Conservation (phyloP, 2,329 filamentous ascomycete species). For the Fusarium oxysporum region DNA sequence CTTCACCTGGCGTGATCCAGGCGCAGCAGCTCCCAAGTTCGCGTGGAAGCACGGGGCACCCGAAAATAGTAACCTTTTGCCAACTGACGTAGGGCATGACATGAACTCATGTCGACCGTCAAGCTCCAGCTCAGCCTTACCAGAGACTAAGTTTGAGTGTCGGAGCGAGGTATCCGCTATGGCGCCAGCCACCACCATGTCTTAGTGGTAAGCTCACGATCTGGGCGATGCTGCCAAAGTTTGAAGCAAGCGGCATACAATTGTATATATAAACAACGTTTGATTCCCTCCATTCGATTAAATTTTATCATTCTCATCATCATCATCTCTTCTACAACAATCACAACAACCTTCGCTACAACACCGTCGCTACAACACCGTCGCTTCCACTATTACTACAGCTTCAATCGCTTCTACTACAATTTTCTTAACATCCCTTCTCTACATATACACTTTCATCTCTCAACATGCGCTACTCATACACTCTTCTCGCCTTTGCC, state of each 20-base stretch:
- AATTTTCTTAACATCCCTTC: neutral
- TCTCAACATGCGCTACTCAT: conserved; percentile 37
- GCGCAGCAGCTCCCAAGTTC: conserved; percentile 18
- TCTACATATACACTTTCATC: neutral
- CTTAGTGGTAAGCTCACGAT: neutral
- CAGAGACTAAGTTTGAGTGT: neutral
- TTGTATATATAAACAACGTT: conserved; percentile 20
- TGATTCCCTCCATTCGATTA: neutral
- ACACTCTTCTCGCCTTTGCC: conserved; percentile 38
- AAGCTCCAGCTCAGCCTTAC: conserved; percentile 23
- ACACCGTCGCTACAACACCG: neutral
- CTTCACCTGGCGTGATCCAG: neutral
- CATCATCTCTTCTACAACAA: conserved; percentile 7
- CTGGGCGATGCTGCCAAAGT: neutral
- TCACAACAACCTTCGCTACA: conserved; percentile 5
- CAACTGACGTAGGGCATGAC: neutral
- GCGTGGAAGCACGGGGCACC: conserved; percentile 2
- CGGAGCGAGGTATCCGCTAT: neutral
- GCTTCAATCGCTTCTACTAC: neutral
- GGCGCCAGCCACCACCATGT: conserved; percentile 2
- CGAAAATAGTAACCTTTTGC: conserved; percentile 23
- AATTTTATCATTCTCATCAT: conserved; percentile 20
- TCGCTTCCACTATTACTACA: neutral
- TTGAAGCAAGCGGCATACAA: fast-evolving
- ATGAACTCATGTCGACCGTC: neutral